These are phyloP conservation scores for Fusarium luffae DNA, from an alignment of 2,329 filamentous ascomycete genomes.

Conservation along the genomic window DNA sequence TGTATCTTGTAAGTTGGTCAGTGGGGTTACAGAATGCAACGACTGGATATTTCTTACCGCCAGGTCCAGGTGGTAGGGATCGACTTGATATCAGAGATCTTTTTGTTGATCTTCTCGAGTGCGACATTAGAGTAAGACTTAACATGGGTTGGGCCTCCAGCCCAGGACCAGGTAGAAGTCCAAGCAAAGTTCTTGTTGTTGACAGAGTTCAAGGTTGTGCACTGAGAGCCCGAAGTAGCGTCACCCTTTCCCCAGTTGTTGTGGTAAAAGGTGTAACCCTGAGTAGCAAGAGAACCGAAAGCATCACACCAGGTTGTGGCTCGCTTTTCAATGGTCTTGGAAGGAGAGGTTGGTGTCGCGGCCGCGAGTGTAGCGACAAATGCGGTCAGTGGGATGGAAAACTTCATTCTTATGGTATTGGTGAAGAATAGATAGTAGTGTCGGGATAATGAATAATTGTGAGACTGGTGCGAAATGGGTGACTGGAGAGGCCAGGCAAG, in stretches of 20 bases:
- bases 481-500: not conserved
- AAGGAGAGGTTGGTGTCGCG: slow-evolving; percentile 43
- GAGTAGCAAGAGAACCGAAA: slow-evolving; percentile 52
- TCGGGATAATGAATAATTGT: not conserved
- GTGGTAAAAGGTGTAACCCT: slow-evolving; percentile 62
- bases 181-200: slow-evolving; percentile 52
- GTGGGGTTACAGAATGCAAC: not conserved
- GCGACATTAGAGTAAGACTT: slow-evolving; percentile 60
- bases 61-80: slow-evolving; percentile 52
- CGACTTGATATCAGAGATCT: slow-evolving; percentile 50
- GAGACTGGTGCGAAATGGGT: not conserved
- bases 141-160: slow-evolving; percentile 52
- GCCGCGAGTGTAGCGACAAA: slow-evolving; percentile 25
- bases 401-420: not conserved
- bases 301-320: slow-evolving; percentile 53
- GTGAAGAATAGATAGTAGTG: not conserved
- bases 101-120: slow-evolving; percentile 50
- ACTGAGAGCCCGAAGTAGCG: slow-evolving; percentile 55
- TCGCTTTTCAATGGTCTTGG: slow-evolving; percentile 49
- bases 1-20: slow-evolving; percentile 35
- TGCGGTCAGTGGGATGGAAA: not conserved
- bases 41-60: not conserved
- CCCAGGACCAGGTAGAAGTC: slow-evolving; percentile 57
- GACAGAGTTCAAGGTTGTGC: slow-evolving; percentile 53
- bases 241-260: slow-evolving; percentile 60